A percentile compares a stretch with the other conserved stretches of the same genome.
Evolutionary conservation across 306 rosid genomes (phyloP).

Genomic region (Quercus rubra): DNA sequence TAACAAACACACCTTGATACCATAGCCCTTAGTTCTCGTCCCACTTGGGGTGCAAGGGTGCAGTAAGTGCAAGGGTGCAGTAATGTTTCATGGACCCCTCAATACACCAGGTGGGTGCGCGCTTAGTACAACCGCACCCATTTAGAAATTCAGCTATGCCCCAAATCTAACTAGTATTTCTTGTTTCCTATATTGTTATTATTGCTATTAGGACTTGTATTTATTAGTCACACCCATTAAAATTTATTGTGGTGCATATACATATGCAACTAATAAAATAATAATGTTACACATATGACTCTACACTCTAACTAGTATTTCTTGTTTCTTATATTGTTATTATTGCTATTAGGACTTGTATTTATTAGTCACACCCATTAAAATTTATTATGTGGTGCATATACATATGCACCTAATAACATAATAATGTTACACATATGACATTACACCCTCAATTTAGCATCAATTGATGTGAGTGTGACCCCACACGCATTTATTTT

Average conservation of each 20-base stretch:
- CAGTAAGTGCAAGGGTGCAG: constrained; percentile 8
- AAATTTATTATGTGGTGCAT: not conserved
- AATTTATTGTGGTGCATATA: not conserved
- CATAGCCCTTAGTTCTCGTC: not conserved
- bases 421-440: not conserved
- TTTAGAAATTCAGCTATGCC: too few relatives aligned
- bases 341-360: too few relatives aligned
- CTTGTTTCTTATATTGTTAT: too few relatives aligned
- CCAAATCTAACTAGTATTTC: too few relatives aligned
- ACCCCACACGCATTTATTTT: not conserved
- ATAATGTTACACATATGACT: not conserved
- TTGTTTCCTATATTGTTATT: too few relatives aligned
- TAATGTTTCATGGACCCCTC: constrained; percentile 30
- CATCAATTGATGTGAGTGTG: not conserved
- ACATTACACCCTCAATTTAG: not conserved
- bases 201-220: too few relatives aligned
- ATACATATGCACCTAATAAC: not conserved
- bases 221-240: not conserved
- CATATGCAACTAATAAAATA: not conserved
- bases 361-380: not conserved
- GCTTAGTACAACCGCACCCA: not conserved
- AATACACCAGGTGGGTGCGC: constrained; percentile 10
- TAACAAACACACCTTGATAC: not conserved
- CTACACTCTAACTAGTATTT: not conserved
- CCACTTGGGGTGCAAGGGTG: not conserved